Evolutionary conservation across 2,329 filamentous ascomycete genomes (phyloP), one percentile per base, ranked within the genome.

Genomic region (Penicillium sp.): DNA sequence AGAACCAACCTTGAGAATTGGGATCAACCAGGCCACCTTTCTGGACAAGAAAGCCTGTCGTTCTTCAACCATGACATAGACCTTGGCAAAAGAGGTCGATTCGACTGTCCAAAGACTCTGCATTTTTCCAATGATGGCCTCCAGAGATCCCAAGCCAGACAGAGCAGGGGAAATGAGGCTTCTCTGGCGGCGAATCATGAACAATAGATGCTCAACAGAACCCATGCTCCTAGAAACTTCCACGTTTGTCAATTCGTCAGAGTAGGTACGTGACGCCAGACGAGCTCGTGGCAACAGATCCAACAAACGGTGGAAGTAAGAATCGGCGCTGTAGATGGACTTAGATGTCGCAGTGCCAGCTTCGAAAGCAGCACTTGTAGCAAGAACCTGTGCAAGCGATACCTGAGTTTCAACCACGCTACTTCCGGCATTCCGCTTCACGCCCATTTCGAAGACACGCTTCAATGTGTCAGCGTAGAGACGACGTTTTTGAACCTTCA

Each of bases 391-490:
- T 6, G 89, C 82, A 7, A 90, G 78, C 0, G 89, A 88, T 26
- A 83, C 80, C 72, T 99, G 94, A 51, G 85, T 85, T 37, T 83
- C 82, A 18, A 97, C 79, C 42, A 88, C 80, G 67, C 89, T 85
- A 14, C 85, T 86, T 61, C 89, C 86, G 15, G 96, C 79, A 68
- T 96, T 97, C 50, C 87, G 86, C 65, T 88, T 88, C 65, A 99
- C 84, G 4, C 94, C 94, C 93, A 99, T 97, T 54, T 88, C 84
- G 33, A 91, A 86, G 26, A 97, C 78, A 22, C 87, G 85, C 67
- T 90, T 92, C 60, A 99, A 77, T 0, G 89, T 92, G 64, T 97
- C 93, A 1, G 91, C 89, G 65, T 96, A 94, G 14, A 97, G 82
- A 64, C 92, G 92, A 42, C 91, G 86, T 76, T 99, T 99, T 65